Evolutionary conservation across 352 stramenopile genomes (phyloP).

Genomic region (Globisporangium nodosum): DNA sequence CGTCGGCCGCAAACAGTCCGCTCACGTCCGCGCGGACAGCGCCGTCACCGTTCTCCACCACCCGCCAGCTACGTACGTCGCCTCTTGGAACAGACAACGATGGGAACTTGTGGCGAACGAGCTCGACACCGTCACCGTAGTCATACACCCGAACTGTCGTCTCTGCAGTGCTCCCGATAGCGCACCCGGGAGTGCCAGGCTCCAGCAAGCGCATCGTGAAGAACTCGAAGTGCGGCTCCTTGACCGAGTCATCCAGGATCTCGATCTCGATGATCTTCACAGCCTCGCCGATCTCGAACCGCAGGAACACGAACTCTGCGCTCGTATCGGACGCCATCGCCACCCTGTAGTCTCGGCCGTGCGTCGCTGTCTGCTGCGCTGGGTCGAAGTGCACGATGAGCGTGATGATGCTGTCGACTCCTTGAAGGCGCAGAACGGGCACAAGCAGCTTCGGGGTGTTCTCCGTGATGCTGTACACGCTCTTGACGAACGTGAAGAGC

Average conservation of each 20-base stretch:
- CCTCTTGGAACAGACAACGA: not conserved
- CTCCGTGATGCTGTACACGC: constrained; percentile 55
- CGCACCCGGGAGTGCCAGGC: constrained; percentile 18
- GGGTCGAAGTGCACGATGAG: constrained; percentile 36
- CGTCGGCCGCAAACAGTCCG: constrained; percentile 52
- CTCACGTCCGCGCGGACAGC: constrained; percentile 42
- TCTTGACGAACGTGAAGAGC: constrained; percentile 52
- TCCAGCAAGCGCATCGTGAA: constrained; percentile 34
- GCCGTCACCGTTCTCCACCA: constrained; percentile 42
- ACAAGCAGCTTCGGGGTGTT: constrained; percentile 34
- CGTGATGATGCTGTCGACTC: constrained; percentile 29
- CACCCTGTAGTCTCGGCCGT: constrained; percentile 35
- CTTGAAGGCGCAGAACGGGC: constrained; percentile 48
- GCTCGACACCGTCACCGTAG: constrained; percentile 30
- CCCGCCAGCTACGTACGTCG: constrained; percentile 35
- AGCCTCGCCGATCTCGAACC: constrained; percentile 43
- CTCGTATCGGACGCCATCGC: constrained; percentile 16
- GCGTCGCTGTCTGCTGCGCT: constrained; percentile 24
- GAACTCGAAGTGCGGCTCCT: constrained; percentile 47
- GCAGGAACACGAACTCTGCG: constrained; percentile 26
- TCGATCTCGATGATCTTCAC: constrained; percentile 41
- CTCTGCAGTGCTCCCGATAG: constrained; percentile 26
- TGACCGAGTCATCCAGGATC: constrained; percentile 35
- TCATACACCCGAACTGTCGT: constrained; percentile 56
- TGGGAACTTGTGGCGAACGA: constrained; percentile 30